These are phyloP conservation scores for Rosa persica DNA, from an alignment of 306 rosid species.

Conservation along the genomic window DNA sequence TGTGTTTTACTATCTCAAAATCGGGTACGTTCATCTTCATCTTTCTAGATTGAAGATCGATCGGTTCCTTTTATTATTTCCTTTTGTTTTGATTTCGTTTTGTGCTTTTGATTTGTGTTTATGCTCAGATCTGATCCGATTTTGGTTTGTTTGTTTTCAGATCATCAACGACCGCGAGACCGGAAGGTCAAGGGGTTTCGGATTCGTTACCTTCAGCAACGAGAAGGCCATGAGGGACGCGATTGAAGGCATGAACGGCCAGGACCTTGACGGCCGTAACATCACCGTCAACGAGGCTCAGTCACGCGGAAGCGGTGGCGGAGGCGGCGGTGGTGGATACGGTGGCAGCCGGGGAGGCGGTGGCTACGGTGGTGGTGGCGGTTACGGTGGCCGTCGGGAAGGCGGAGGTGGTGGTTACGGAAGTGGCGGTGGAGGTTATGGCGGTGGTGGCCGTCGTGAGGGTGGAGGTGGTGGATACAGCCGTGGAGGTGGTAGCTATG, in stretches of 20 bases:
- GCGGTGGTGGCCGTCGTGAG: slow-evolving; percentile 34
- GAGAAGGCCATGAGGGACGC: slow-evolving; percentile 83
- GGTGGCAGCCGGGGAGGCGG: slow-evolving; percentile 33
- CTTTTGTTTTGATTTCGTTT: neutral
- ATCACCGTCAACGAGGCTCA: slow-evolving; percentile 96
- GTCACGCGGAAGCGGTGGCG: slow-evolving; percentile 63
- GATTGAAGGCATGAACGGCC: slow-evolving; percentile 88
- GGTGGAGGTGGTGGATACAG: slow-evolving; percentile 33
- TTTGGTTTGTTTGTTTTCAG: slow-evolving; percentile 18
- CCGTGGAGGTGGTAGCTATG: slow-evolving; percentile 34
- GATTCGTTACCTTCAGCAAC: slow-evolving; percentile 77
- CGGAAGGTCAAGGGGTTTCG: slow-evolving; percentile 90
- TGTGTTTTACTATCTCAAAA: slow-evolving; percentile 48
- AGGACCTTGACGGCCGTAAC: slow-evolving; percentile 76
- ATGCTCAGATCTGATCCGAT: slow-evolving; percentile 23
- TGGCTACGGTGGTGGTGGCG: slow-evolving; percentile 36
- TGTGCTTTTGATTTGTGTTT: neutral
- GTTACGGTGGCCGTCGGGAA: neutral
- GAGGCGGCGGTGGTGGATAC: slow-evolving; percentile 43
- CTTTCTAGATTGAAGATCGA: slow-evolving; percentile 84
- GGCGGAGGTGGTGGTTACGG: slow-evolving; percentile 30
- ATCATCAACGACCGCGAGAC: slow-evolving; percentile 92
- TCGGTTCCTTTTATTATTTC: slow-evolving; percentile 45
- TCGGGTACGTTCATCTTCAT: slow-evolving; percentile 97
- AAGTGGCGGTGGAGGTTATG: slow-evolving; percentile 33